Base-by-base conservation (phyloP, 2,329 filamentous ascomycete genomes). In the Curvularia sp. region DNA sequence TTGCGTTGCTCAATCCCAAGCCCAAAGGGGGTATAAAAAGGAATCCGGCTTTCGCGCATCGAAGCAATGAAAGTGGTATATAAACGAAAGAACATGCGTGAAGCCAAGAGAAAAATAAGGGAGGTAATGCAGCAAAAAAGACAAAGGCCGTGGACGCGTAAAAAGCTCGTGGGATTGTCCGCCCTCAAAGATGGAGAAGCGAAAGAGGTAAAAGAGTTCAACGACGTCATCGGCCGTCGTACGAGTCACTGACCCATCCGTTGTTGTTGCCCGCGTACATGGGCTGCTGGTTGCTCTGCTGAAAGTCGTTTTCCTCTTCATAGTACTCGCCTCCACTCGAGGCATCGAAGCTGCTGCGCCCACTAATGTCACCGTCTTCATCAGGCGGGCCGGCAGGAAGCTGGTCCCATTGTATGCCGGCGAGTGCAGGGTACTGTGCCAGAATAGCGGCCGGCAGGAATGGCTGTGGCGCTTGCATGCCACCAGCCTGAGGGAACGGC, bases 361-460 rank as follows among this genome's bases (percentile, higher is more conserved):
- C 90, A 68, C 89, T 91, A n/a, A 90, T 78, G 61, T 92, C 91
- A 51, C 80, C 81, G 2, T 80, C 78, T 46, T 84, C 84, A 18
- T 87, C 87, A 6, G 84, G 71, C 26, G 77, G 79, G 4, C 82
- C 82, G n/a, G 89, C 85, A 42, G 88, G 85, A 73, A 96, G 85
- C 53, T 89, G 85, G 18, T 85, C 85, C 93, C 94, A 98, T 72
- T 94, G 93, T 74, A 98, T 85, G 53, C 89, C 90, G 24, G 93
- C 93, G n/a, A 99, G 81, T 4, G 92, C 93, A 12, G 95, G 95
- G 76, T 97, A 98, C 72, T 98, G 95, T 18, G 91, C 90, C 39
- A 98, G 81, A 49, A 99, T 81, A 1, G 94, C 94, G 4, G 91
- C 91, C 1, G 95, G 95, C n/a, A 98, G 83, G 38, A 85, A 82